Conservation (phyloP, 768 basidiomycete genomes). For the Serendipita sp. region DNA sequence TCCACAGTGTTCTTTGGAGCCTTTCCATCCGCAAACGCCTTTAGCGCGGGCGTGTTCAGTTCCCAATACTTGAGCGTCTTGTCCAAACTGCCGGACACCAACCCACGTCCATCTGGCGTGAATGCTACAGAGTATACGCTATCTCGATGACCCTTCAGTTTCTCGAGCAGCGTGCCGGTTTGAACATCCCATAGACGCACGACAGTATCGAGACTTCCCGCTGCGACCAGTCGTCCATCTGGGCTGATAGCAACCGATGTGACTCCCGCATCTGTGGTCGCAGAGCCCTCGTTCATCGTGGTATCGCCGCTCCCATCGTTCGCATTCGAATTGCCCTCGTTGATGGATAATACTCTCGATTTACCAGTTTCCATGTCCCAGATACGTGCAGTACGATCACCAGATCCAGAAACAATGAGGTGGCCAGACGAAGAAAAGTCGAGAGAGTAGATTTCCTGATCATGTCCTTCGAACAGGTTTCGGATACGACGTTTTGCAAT, state of each 20-base stretch:
- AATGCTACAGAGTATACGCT: constrained; percentile 83
- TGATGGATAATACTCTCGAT: constrained; percentile 31
- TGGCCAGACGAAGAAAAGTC: constrained; percentile 81
- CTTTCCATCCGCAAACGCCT: neutral
- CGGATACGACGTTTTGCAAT: constrained; percentile 66
- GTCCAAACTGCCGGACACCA: constrained; percentile 84
- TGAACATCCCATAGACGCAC: constrained; percentile 74
- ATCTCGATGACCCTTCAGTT: constrained; percentile 63
- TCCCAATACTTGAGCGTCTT: constrained; percentile 85
- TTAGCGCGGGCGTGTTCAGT: constrained; percentile 9
- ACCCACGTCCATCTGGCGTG: constrained; percentile 73
- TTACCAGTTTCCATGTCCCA: constrained; percentile 41
- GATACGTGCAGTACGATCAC: constrained; percentile 49
- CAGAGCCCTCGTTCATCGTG: constrained; percentile 12
- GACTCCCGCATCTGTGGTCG: constrained; percentile 42
- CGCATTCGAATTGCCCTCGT: constrained; percentile 32
- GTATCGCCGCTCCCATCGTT: constrained; percentile 10
- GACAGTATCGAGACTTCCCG: constrained; percentile 43
- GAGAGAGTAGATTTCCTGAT: constrained; percentile 87
- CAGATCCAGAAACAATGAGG: constrained; percentile 78
- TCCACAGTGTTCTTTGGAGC: constrained; percentile 23
- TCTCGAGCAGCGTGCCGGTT: constrained; percentile 53
- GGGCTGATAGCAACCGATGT: constrained; percentile 70
- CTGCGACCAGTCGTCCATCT: constrained; percentile 47
- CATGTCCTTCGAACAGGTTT: constrained; percentile 73